Base-by-base conservation (phyloP, 106 monocot genomes). In the Dendrobium chrysotoxum region DNA sequence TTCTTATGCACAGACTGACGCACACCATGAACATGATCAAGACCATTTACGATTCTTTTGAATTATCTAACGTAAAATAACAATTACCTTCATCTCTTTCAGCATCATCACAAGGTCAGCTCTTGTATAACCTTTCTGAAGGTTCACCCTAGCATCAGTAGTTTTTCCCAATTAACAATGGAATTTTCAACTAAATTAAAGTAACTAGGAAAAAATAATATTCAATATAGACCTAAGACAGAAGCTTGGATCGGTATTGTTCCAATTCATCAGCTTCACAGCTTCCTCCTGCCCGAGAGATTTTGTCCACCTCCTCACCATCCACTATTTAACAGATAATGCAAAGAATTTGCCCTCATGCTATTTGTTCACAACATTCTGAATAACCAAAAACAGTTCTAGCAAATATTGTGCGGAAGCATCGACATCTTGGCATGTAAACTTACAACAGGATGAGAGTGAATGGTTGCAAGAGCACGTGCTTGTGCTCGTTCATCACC, bases 401-500 rank as follows among this genome's bases (percentile, higher is more conserved):
- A 71, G 39, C 31, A 70, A n/a, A 78, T 47, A 13, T n/a, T 16
- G 68, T 40, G 21, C 53, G 15, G 50, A 30, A 67, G 58, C 57
- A 80, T 58, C 42, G 77, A 57, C 46, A 82, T 61, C 50, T 23
- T 23, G 39, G n/a, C 44, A 31, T 66, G 83, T 21, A 40, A 66
- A 86, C 99, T 95, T 78, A 95, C 99, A 81, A 99, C 99, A 77
- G 99, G 99, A 88, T 99, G 99, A 21, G 99, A 99, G 83, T 99
- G 77, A 80, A 93, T 88, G 64, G 88, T 87, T 17, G 91, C 91
- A 88, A 99, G 95, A 86, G 90, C 99, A 84, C 99, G 99, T 79
- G 99, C 99, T 88, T 88, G 91, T 39, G 95, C 82, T 68, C 99
- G 92, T 81, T 93, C 99, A 91, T 99, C 93, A 78, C 99, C 99